A percentile compares a stretch with the other conserved stretches of the same genome.
Evolutionary conservation across 768 basidiomycete genomes (phyloP).

Genomic region (Suillus americanus): DNA sequence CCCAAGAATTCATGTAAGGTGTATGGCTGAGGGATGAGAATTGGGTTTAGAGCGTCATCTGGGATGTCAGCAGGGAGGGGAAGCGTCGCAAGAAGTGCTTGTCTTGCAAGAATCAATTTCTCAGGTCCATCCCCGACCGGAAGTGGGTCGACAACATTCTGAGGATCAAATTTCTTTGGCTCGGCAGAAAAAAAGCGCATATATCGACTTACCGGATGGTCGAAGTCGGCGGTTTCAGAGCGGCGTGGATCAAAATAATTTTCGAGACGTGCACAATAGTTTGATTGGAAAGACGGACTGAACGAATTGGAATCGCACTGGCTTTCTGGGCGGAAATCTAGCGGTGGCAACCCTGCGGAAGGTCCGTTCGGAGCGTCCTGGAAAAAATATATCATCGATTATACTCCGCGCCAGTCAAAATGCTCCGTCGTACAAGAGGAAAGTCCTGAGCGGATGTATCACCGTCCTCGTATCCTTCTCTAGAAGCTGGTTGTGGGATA

Average conservation of each 20-base stretch:
- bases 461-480: neutral
- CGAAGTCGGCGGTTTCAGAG: conserved; percentile 3
- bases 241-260: neutral
- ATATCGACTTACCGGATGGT: conserved; percentile 21
- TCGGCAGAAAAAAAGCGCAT: conserved; percentile 9
- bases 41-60: conserved; percentile 65
- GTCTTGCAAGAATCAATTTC: conserved; percentile 52
- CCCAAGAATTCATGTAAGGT: conserved; percentile 71
- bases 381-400: neutral
- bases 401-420: neutral
- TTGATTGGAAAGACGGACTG: neutral
- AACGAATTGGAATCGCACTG: neutral
- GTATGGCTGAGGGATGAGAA: conserved; percentile 61
- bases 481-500: neutral
- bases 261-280: neutral
- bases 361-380: neutral
- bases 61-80: conserved; percentile 66
- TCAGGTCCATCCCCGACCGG: conserved; percentile 21
- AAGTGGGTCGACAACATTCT: neutral
- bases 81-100: conserved; percentile 54
- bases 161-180: neutral
- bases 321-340: neutral
- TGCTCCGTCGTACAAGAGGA: neutral
- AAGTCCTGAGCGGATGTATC: neutral
- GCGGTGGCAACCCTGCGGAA: neutral